Evolutionary conservation across 192 early-diverging fungal species (phyloP).

Genomic region (Umbelopsis isabellina): DNA sequence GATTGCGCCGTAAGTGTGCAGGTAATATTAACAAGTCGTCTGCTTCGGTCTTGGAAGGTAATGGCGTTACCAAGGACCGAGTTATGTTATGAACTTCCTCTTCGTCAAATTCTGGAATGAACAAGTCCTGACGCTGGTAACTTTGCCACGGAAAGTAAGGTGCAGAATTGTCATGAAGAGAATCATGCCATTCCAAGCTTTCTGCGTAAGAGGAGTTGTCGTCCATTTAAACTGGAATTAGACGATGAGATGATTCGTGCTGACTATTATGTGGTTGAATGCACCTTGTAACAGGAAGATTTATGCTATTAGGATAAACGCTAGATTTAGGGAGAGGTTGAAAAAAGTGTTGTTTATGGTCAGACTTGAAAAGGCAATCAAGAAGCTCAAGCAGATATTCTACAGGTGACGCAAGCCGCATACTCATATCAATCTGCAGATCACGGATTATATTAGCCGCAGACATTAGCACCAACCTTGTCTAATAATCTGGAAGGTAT

Average conservation of each 20-base stretch:
- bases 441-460: not conserved
- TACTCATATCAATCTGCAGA: not conserved
- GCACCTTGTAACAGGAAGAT: not conserved
- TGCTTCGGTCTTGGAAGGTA: slow-evolving; percentile 2
- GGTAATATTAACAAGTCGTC: slow-evolving; percentile 13
- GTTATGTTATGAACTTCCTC: slow-evolving; percentile 8
- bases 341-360: slow-evolving; percentile 15
- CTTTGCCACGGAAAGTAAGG: slow-evolving; percentile 21
- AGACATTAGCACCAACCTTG: no score
- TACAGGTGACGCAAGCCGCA: slow-evolving; percentile 6
- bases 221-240: slow-evolving; percentile 7
- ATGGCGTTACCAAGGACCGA: not conserved
- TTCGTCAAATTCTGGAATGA: slow-evolving; percentile 7
- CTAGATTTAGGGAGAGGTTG: not conserved
- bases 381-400: slow-evolving; percentile 10
- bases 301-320: not conserved
- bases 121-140: slow-evolving; percentile 4
- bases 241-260: not conserved
- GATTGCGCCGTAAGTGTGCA: not conserved
- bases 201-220: slow-evolving; percentile 16
- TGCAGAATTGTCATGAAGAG: slow-evolving; percentile 14
- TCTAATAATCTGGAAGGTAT: no score
- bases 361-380: slow-evolving; percentile 21
- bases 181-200: slow-evolving; percentile 20
- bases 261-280: not conserved